A percentile compares a stretch with the other conserved stretches of the same genome.
These are phyloP conservation scores for Hirsutella minnesotensis DNA, from an alignment of 2,329 filamentous ascomycete species.

Conservation along the genomic window DNA sequence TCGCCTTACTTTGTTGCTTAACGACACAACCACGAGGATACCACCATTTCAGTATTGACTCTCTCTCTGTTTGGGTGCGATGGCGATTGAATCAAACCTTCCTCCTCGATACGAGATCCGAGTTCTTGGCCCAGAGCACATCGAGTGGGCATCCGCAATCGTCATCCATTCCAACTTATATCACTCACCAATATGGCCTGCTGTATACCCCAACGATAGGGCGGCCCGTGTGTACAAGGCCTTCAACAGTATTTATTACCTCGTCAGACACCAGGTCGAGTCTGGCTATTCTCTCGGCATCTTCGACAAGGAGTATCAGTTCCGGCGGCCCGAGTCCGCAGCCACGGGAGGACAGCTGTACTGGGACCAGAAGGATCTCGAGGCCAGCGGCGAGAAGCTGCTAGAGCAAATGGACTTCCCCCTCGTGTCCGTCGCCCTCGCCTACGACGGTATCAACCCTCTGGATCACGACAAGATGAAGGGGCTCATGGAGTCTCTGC, in stretches of 20 bases:
- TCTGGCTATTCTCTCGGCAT: slow-evolving; percentile 11
- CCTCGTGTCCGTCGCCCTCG: slow-evolving; percentile 16
- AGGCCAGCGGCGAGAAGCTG: slow-evolving; percentile 7
- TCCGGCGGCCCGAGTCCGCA: slow-evolving; percentile 12
- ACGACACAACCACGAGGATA: too few species aligned
- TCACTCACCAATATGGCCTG: slow-evolving; percentile 11
- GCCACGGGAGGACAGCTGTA: slow-evolving; percentile 13
- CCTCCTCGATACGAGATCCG: slow-evolving; percentile 11
- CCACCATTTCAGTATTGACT: too few species aligned
- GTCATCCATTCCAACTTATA: slow-evolving; percentile 14
- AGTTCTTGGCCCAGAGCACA: slow-evolving; percentile 11
- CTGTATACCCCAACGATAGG: slow-evolving; percentile 8
- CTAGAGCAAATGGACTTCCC: slow-evolving; percentile 20
- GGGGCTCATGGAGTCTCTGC: slow-evolving; percentile 1
- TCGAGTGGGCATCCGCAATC: slow-evolving; percentile 13
- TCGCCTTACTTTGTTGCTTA: too few species aligned
- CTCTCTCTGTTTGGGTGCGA: too few species aligned
- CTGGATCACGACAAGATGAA: slow-evolving; percentile 6
- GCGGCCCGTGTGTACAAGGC: slow-evolving; percentile 7
- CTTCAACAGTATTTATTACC: slow-evolving; percentile 4
- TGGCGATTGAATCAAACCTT: neutral
- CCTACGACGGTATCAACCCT: slow-evolving; percentile 12
- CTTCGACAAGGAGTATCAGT: slow-evolving; percentile 13
- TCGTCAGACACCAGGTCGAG: slow-evolving; percentile 10
- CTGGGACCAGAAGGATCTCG: slow-evolving; percentile 11